Conservation (phyloP, 371 early-diverging fungal genomes). For the Massospora cicadina region DNA sequence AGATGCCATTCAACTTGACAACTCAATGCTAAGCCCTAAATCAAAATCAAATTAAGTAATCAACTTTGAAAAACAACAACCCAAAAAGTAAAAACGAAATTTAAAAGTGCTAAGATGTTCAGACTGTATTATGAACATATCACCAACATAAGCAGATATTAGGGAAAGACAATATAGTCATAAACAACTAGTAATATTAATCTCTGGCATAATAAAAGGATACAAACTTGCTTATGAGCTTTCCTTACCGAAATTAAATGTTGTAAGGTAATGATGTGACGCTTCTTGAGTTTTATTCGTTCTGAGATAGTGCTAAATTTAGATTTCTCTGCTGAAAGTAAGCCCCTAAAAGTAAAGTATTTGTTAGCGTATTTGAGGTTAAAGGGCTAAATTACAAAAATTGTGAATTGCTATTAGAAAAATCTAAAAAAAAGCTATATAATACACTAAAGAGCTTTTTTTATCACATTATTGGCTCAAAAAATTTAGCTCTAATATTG, state of each 20-base stretch:
- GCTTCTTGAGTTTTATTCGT: neutral
- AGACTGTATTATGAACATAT: neutral
- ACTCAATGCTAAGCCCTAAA: neutral
- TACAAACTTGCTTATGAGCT: no score
- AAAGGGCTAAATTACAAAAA: neutral
- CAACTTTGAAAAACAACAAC: no score
- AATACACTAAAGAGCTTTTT: neutral
- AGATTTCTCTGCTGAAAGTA: neutral
- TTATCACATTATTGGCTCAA: neutral
- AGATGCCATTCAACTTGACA: neutral
- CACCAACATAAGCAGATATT: neutral
- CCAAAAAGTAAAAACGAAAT: neutral
- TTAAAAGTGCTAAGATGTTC: neutral
- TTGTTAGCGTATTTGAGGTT: neutral
- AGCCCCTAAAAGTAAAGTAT: neutral
- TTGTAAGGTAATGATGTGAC: neutral
- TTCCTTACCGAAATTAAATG: neutral
- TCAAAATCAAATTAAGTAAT: no score
- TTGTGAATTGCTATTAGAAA: neutral
- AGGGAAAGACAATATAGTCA: no score
- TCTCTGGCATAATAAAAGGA: no score
- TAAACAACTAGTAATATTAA: no score
- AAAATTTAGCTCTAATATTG: neutral
- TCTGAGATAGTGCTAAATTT: neutral
- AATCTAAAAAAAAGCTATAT: neutral